Evolutionary conservation across 2,329 filamentous ascomycete genomes (phyloP).

Genomic region (Botrytis medusae): DNA sequence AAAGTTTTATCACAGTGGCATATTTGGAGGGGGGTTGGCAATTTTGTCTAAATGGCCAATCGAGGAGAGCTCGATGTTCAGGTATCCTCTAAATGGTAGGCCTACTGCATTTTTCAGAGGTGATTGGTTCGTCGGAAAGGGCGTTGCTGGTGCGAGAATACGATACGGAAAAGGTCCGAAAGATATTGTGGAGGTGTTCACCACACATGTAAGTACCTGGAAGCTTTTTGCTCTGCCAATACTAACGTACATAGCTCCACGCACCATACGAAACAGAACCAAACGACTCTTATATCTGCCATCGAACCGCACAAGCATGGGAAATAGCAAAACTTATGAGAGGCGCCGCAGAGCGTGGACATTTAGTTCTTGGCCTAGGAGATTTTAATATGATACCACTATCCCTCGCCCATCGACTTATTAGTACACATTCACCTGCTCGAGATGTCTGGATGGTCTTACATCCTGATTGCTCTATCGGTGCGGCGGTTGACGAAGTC

Average conservation of each 20-base stretch:
- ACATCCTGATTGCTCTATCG: conserved; percentile 80
- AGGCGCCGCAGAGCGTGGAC: conserved; percentile 74
- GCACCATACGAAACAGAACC: conserved; percentile 81
- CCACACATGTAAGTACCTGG: conserved; percentile 67
- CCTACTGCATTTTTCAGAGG: conserved; percentile 92
- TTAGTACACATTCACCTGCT: conserved; percentile 75
- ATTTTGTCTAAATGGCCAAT: conserved; percentile 93
- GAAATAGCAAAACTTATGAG: conserved; percentile 88
- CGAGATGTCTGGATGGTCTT: conserved; percentile 81
- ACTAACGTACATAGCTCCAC: conserved; percentile 61
- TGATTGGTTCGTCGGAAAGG: conserved; percentile 96
- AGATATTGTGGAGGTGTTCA: conserved; percentile 84
- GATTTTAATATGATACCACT: conserved; percentile 97
- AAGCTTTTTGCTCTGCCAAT: neutral
- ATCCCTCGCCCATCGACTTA: conserved; percentile 78
- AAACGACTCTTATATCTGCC: conserved; percentile 83
- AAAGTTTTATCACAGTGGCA: conserved; percentile 89
- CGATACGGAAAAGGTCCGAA: conserved; percentile 62
- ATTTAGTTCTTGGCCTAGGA: conserved; percentile 81
- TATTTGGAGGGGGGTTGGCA: conserved; percentile 84
- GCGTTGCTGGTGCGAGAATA: conserved; percentile 80
- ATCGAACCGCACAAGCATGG: conserved; percentile 92
- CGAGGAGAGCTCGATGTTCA: conserved; percentile 80
- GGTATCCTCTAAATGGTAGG: conserved; percentile 87
- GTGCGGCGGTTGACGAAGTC: conserved; percentile 64